phyloP scores from a whole-genome alignment of 805 yeast species.

The Yarrowia sp. region DNA sequence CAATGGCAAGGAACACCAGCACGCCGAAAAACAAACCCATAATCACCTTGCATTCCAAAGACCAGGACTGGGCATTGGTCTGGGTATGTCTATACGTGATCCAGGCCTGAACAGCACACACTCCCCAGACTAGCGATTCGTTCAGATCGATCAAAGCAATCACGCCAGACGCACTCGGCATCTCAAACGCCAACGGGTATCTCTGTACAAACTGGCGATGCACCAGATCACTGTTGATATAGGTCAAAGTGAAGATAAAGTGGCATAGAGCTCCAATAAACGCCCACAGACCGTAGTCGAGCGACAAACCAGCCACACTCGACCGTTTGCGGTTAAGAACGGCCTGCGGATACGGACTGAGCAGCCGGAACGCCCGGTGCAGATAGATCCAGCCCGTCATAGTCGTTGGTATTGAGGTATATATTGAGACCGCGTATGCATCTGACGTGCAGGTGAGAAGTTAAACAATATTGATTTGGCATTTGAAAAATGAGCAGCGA shows the following conservation, averaged over 20 bases:
- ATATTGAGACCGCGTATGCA: constrained; percentile 14
- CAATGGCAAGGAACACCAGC: neutral
- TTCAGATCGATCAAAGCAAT: constrained; percentile 9
- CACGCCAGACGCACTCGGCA: constrained; percentile 13
- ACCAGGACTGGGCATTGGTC: constrained; percentile 32
- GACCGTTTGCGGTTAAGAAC: constrained; percentile 18
- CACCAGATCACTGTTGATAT: constrained; percentile 2
- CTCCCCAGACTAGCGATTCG: constrained; percentile 10
- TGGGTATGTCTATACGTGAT: constrained; percentile 11
- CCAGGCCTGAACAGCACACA: constrained; percentile 17
- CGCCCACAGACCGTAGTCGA: constrained; percentile 36
- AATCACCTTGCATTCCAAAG: constrained; percentile 29
- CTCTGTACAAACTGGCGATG: constrained; percentile 12
- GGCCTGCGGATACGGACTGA: constrained; percentile 31
- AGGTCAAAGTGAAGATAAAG: constrained; percentile 14
- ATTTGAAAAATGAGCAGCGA: too few relatives aligned
- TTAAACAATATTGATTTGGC: too few relatives aligned
- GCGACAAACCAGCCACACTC: constrained; percentile 38
- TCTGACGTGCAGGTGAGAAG: neutral
- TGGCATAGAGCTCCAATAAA: constrained; percentile 17
- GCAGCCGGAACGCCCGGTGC: constrained; percentile 9
- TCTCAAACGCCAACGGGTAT: constrained; percentile 15
- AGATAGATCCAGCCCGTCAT: constrained; percentile 26
- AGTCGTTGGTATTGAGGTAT: constrained; percentile 5
- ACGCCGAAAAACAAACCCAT: constrained; percentile 24